Evolutionary conservation across 2,329 filamentous ascomycete genomes (phyloP).

Genomic region (Penicillium sp.): DNA sequence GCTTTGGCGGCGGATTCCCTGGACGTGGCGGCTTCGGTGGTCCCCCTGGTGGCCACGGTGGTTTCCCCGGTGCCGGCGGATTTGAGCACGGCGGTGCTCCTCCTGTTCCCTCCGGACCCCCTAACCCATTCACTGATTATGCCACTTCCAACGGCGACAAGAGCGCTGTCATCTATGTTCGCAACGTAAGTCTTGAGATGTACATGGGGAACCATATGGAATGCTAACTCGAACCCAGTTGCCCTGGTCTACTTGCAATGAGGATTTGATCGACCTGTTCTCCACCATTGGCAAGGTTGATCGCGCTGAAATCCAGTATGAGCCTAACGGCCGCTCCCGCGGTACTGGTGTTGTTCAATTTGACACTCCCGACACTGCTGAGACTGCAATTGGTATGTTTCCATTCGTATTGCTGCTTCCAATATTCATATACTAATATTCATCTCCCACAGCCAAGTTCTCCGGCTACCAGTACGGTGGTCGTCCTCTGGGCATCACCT

Average conservation of each 20-base stretch:
- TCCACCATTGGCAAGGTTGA: conserved; percentile 97
- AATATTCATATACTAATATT: conserved; percentile 24
- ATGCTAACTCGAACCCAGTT: conserved; percentile 58
- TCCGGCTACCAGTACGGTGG: conserved; percentile 97
- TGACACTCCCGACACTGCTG: conserved; percentile 76
- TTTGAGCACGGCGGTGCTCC: conserved; percentile 25
- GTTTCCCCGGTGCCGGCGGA: conserved; percentile 55
- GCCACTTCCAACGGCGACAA: conserved; percentile 84
- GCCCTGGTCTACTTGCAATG: conserved; percentile 98
- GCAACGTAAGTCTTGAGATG: conserved; percentile 72
- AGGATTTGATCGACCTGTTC: conserved; percentile 94
- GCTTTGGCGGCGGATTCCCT: conserved; percentile 52
- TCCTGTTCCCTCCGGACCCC: conserved; percentile 52
- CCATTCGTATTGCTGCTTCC: background rate
- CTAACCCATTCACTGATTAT: conserved; percentile 92
- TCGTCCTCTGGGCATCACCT: conserved; percentile 87
- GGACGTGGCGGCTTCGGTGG: conserved; percentile 44
- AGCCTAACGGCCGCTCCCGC: conserved; percentile 90
- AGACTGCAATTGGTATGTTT: conserved; percentile 75
- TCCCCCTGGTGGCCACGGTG: conserved; percentile 40
- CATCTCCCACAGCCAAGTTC: conserved; percentile 69
- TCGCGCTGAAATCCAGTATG: conserved; percentile 98
- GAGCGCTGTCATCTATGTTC: conserved; percentile 85
- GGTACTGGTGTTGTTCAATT: conserved; percentile 97
- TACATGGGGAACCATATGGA: background rate